Conservation (phyloP, 1,139 yeast species). For the Debaryomyces udenii region DNA sequence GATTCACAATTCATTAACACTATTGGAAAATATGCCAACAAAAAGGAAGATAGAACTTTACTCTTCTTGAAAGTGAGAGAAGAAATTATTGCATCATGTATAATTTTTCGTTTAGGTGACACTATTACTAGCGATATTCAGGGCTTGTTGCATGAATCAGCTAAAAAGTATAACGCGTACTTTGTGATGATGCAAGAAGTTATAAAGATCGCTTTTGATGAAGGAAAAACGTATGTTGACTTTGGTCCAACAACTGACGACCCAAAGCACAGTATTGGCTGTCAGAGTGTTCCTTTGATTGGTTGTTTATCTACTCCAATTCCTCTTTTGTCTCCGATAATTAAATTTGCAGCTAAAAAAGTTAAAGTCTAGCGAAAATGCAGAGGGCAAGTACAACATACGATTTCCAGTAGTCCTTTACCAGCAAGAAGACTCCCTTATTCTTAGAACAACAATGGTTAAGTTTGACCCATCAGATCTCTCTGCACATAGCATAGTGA, state of each 20-base stretch:
- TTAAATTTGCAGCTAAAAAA: constrained; percentile 24
- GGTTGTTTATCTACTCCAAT: constrained; percentile 29
- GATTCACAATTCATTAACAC: constrained; percentile 30
- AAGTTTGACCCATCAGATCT: too few species aligned
- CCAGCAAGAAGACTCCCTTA: too few species aligned
- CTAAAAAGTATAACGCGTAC: constrained; percentile 44
- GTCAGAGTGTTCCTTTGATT: constrained; percentile 37
- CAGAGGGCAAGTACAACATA: too few species aligned
- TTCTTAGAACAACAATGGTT: too few species aligned
- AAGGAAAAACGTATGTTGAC: constrained; percentile 43
- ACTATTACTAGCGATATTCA: constrained; percentile 50
- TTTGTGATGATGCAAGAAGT: constrained; percentile 54
- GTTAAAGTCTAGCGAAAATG: constrained; percentile 20
- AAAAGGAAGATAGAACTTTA: constrained; percentile 31
- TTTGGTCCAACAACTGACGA: constrained; percentile 43
- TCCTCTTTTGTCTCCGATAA: constrained; percentile 20
- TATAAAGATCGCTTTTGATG: constrained; percentile 41
- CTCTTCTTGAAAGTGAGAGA: constrained; percentile 42
- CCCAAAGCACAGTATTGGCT: constrained; percentile 46
- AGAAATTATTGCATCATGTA: constrained; percentile 42
- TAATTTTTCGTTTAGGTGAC: constrained; percentile 45
- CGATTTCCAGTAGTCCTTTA: too few species aligned
- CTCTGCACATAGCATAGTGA: too few species aligned
- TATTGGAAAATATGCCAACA: constrained; percentile 28
- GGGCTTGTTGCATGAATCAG: constrained; percentile 44